Evolutionary conservation across 2,329 filamentous ascomycete genomes (phyloP).

Genomic region (Lizonia empirigonia): DNA sequence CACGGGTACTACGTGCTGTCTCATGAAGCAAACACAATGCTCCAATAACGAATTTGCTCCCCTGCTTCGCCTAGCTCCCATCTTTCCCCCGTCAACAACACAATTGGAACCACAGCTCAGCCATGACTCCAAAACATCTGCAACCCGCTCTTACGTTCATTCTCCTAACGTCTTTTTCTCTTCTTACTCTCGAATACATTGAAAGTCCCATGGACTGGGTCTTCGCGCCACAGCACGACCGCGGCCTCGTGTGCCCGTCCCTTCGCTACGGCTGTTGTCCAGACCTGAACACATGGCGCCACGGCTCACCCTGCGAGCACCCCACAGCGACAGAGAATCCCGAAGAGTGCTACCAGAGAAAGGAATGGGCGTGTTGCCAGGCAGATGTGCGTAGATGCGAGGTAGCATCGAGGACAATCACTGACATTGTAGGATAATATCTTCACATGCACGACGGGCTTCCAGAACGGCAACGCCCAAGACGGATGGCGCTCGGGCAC

Average conservation of each 20-base stretch:
- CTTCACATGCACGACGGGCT: background rate
- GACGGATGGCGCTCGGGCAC: conserved; percentile 9
- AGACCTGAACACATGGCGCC: background rate
- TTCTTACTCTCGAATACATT: background rate
- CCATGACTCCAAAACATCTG: background rate
- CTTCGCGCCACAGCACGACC: background rate
- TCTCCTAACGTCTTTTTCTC: too few species aligned
- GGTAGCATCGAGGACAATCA: too few species aligned
- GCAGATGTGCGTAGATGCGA: background rate
- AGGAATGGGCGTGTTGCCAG: conserved; percentile 5
- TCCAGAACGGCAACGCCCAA: background rate
- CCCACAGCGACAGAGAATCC: background rate
- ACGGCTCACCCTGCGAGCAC: background rate
- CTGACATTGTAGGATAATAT: background rate
- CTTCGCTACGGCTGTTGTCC: conserved; percentile 2
- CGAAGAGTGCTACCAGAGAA: background rate
- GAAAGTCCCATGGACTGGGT: conserved; percentile 3
- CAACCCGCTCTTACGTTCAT: too few species aligned
- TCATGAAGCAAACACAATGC: background rate
- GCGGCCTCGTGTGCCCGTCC: conserved; percentile 4
- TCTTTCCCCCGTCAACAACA: too few species aligned
- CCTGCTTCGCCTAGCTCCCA: too few species aligned
- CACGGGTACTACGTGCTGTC: background rate
- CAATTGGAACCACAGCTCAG: too few species aligned
- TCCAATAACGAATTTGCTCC: background rate